Evolutionary conservation across 75 land plant species (phyloP), one percentile per base, ranked within the genome.

Genomic region (Ceratopteris richardii): DNA sequence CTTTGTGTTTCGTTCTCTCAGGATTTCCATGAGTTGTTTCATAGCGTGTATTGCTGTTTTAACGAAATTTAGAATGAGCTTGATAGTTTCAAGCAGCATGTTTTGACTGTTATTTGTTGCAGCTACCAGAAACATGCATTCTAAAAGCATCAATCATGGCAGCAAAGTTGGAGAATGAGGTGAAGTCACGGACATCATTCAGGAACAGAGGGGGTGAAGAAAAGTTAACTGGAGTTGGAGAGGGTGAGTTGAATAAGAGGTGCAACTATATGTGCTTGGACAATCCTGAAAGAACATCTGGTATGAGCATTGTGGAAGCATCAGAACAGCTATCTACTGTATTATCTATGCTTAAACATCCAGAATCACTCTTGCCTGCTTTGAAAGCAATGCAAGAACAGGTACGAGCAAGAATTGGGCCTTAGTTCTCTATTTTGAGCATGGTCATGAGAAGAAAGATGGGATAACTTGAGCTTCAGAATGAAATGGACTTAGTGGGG

Each of bases 61-160:
- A n/a, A n/a, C n/a, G n/a, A n/a, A n/a, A n/a, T n/a, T n/a, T n/a
- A n/a, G n/a, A n/a, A n/a, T n/a, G n/a, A n/a, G n/a, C n/a, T n/a
- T n/a, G n/a, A n/a, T n/a, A n/a, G n/a, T n/a, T n/a, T n/a, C n/a
- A n/a, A n/a, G n/a, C n/a, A n/a, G n/a, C n/a, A n/a, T n/a, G n/a
- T n/a, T n/a, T n/a, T n/a, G n/a, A n/a, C n/a, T n/a, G n/a, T 33
- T 33, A 4, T 33, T 9, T 33, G 37, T 66, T 63, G 41, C 84
- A 93, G 98, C 60, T 93, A 17, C 98, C 98, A 39, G 61, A 75
- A 44, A 54, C 79, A 10, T 93, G 95, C 54, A 72, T 93, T 31
- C 43, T 47, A 25, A 74, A 64, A 46, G 98, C 90, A 51, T 78
- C 71, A 41, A 31, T 69, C 19, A 83, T 88, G 95, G 94, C 95